A percentile compares a stretch with the other conserved stretches of the same genome.
Evolutionary conservation across 2,329 filamentous ascomycete species (phyloP).

Genomic region (Aspergillus texensis): DNA sequence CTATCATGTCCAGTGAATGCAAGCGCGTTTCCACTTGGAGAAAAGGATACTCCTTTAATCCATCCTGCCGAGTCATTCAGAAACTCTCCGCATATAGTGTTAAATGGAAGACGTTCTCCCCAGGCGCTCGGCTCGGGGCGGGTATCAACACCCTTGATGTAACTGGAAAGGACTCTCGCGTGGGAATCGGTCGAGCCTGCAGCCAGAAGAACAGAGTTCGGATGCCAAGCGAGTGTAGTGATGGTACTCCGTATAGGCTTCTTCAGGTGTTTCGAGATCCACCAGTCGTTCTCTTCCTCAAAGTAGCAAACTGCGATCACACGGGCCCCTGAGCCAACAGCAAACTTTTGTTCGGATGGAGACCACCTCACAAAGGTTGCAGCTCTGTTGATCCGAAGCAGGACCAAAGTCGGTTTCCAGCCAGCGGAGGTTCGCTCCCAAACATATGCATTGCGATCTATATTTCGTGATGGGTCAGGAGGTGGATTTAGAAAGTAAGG

Average conservation of each 20-base stretch:
- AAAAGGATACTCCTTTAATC: conserved; percentile 93
- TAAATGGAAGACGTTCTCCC: conserved; percentile 96
- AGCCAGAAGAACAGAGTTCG: conserved; percentile 91
- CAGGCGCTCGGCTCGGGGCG: conserved; percentile 84
- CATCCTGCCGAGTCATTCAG: conserved; percentile 95
- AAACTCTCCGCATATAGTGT: conserved; percentile 96
- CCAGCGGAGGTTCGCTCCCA: conserved; percentile 93
- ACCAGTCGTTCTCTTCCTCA: conserved; percentile 99
- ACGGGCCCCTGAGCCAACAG: conserved; percentile 91
- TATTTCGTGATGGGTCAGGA: conserved; percentile 10
- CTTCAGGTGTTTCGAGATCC: conserved; percentile 99
- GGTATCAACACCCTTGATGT: conserved; percentile 91
- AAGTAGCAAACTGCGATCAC: conserved; percentile 98
- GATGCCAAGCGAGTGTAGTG: conserved; percentile 93
- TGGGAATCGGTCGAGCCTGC: conserved; percentile 97
- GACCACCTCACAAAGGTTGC: conserved; percentile 98
- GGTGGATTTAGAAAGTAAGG: neutral
- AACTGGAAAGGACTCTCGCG: conserved; percentile 89
- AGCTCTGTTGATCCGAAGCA: conserved; percentile 94
- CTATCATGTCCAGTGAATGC: conserved; percentile 95
- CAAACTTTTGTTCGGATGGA: conserved; percentile 95
- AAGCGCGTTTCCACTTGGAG: conserved; percentile 86
- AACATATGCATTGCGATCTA: conserved; percentile 95
- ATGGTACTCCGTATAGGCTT: conserved; percentile 98
- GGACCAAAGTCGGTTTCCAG: conserved; percentile 95